Base-by-base conservation (phyloP, 1,284 basidiomycete species). In the Sutorius eximius region DNA sequence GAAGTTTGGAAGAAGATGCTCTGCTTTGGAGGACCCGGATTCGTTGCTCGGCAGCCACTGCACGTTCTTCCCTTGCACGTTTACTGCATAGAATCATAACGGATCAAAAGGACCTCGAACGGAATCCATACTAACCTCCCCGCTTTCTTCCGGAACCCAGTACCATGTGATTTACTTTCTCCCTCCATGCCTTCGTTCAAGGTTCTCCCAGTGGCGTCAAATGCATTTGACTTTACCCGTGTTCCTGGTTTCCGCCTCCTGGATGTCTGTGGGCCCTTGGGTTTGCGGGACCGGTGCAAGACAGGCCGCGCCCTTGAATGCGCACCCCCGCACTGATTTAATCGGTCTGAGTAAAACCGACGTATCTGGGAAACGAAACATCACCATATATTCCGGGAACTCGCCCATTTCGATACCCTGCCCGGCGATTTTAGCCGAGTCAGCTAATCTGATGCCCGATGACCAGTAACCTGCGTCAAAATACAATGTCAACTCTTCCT, bases 381-480 rank as follows among this genome's bases (percentile, higher is more conserved):
- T 18, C 57, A 89, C 88, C 77, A 91, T 80, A 66, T 84, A 90
- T 71, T 91, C 87, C 7, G 89, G 89, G 7, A 90, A 73, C 55
- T 86, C 83, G 6, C 77, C 80, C 16, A 69, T 69, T 36, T 79
- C 77, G 30, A 81, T 68, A 3, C 81, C 81, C 55, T 80, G 71
- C 11, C 83, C 80, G 0, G 71, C 69, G 10, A 89, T 68, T 44
- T 67, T 72, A 2, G 77, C 76, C 1, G 86, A 87, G 67, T 91
- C 88, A 2, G 74, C 75, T 9, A 92, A 74, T 40, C 87, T 79
- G 16, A 72, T 81, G 1, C 90, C 89, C 45, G 86, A 82, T 16
- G 89, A 92, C 87, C 88, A 92, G 62, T 86, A 89, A 6, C 88
- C 88, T 91, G 6, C 24, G 24, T 27, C 24, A 57, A 29, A 16